Evolutionary conservation across 2,329 filamentous ascomycete species (phyloP).

Genomic region (Hypocrella siamensis): DNA sequence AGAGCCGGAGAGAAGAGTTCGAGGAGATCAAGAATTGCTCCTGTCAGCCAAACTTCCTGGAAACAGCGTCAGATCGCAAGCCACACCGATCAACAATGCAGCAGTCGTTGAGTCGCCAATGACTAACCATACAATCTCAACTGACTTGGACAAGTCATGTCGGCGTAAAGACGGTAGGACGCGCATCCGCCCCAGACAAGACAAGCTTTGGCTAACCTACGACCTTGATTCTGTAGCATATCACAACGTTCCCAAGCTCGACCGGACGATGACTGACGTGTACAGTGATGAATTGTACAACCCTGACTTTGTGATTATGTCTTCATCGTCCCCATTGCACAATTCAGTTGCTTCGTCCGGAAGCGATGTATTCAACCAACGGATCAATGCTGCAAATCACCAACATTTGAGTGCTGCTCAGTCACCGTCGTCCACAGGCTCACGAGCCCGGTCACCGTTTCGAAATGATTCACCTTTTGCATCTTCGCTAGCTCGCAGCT

Average conservation of each 20-base stretch:
- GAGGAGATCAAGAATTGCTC: slow-evolving; percentile 24
- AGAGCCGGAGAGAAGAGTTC: slow-evolving; percentile 18
- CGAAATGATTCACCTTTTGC: slow-evolving; percentile 48
- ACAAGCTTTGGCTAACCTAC: slow-evolving; percentile 19
- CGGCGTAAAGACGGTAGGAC: slow-evolving; percentile 37
- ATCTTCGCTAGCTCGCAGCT: slow-evolving; percentile 23
- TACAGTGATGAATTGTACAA: slow-evolving; percentile 78
- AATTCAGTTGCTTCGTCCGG: slow-evolving; percentile 29
- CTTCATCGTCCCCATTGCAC: slow-evolving; percentile 33
- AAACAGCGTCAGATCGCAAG: slow-evolving; percentile 27
- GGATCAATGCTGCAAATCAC: slow-evolving; percentile 64
- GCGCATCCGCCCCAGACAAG: not conserved
- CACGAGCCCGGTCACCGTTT: slow-evolving; percentile 68
- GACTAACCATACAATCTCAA: slow-evolving; percentile 39
- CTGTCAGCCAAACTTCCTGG: slow-evolving; percentile 29
- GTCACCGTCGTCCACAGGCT: slow-evolving; percentile 28
- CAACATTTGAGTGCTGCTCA: slow-evolving; percentile 48
- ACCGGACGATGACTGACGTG: slow-evolving; percentile 73
- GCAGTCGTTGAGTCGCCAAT: no score
- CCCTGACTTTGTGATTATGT: slow-evolving; percentile 45
- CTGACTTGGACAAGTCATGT: slow-evolving; percentile 30
- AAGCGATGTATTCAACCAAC: slow-evolving; percentile 54
- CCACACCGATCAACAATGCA: no score
- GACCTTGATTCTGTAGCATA: slow-evolving; percentile 25
- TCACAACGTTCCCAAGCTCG: slow-evolving; percentile 54